Evolutionary conservation across 176 grass and related monocot species (phyloP).

Genomic region (Luzula sylvatica): DNA sequence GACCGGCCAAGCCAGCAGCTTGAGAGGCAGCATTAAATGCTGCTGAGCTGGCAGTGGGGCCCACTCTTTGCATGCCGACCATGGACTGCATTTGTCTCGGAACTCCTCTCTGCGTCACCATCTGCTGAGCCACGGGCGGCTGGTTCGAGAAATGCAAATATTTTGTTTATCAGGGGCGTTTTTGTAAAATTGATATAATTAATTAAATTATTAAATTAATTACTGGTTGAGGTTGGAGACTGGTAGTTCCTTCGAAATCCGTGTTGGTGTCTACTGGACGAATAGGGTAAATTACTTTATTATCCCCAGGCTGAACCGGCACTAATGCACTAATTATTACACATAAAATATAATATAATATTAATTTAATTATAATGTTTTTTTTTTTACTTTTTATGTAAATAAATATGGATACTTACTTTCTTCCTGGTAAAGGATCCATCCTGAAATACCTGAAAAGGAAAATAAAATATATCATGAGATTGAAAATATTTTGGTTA

Average conservation of each 20-base stretch:
- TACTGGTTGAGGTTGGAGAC: slow-evolving; percentile 91
- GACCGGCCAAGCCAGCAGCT: slow-evolving; percentile 49
- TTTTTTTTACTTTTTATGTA: slow-evolving; percentile 6
- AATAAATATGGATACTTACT: slow-evolving; percentile 56
- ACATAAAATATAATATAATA: slow-evolving; percentile 18
- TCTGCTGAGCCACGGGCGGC: background rate
- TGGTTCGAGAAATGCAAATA: background rate
- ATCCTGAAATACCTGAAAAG: slow-evolving; percentile 84
- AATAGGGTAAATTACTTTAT: slow-evolving; percentile 63
- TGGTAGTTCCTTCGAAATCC: slow-evolving; percentile 94
- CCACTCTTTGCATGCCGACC: slow-evolving; percentile 64
- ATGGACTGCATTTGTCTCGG: slow-evolving; percentile 68
- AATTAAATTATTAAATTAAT: slow-evolving; percentile 8
- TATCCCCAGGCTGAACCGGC: slow-evolving; percentile 73
- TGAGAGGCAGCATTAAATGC: slow-evolving; percentile 61
- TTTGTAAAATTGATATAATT: background rate
- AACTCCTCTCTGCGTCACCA: slow-evolving; percentile 42
- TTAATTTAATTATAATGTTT: too few relatives aligned
- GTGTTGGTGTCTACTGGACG: slow-evolving; percentile 89
- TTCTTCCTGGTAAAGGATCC: slow-evolving; percentile 87
- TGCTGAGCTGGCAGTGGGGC: slow-evolving; percentile 38
- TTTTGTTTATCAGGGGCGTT: background rate
- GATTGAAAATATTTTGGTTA: background rate
- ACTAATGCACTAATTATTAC: slow-evolving; percentile 57
- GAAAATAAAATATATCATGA: slow-evolving; percentile 2